Base-by-base conservation (phyloP, 106 monocot genomes). In the Allium sativum region DNA sequence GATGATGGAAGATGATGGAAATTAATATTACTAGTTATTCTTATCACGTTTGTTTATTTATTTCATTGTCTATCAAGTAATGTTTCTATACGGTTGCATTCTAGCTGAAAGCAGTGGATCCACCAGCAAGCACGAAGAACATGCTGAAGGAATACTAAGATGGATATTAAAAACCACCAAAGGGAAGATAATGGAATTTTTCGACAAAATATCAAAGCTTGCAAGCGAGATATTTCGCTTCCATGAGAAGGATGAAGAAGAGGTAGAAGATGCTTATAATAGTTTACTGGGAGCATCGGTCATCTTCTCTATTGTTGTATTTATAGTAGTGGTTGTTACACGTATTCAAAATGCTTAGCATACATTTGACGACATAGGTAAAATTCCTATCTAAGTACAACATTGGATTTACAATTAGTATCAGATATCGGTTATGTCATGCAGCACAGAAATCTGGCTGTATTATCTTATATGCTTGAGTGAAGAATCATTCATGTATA, bases 181-280 rank as follows among this genome's bases (percentile, higher is more conserved):
- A 61, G 69, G 68, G 53, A 85, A 74, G 48, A 45, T 90, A 16
- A 55, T 64, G 69, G 77, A 85, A 52, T 46, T 90, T 9, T 15
- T 85, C 10, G 54, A 75, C 20, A 74, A 67, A 19, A 77, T 90
- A 13, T 59, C 55, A 16, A 75, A 71, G 62, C 61, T 84, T 43
- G 65, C 85, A 50, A 74, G 64, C 21, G 55, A 70, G 12, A 55
- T 85, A 48, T 78, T 82, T 65, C 62, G 62, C 20, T 44, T 50
- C 2, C 41, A 72, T 8, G 63, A 65, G 44, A 50, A 65, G 42
- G 65, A 58, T 9, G 21, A 69, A 65, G 20, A 50, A 11, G 12
- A 47, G 47, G 48, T 72, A 4, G 8, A 7, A 0, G 65, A 71
- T 47, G 14, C 18, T 15, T 69, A 72, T 42, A 60, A 72, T 22